These are phyloP conservation scores for Xylaria sp. DNA, from an alignment of 2,329 filamentous ascomycete species.

Conservation along the genomic window DNA sequence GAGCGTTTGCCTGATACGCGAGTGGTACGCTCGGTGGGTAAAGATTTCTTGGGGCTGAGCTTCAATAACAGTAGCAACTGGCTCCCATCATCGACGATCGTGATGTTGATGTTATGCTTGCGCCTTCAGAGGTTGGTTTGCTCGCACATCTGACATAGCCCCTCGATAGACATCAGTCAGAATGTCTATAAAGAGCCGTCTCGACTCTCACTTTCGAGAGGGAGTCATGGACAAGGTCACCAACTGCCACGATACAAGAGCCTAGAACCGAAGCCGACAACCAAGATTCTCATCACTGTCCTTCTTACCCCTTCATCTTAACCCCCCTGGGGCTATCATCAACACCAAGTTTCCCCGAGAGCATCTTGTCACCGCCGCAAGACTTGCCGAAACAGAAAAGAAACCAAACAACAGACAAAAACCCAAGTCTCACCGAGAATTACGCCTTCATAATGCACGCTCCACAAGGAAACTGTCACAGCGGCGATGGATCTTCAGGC, in stretches of 20 bases:
- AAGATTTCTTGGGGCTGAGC: background rate
- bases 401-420: background rate
- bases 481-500: conserved; percentile 6
- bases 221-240: background rate
- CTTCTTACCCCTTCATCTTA: background rate
- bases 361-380: background rate
- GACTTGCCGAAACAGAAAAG: background rate
- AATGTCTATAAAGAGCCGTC: background rate
- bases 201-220: background rate
- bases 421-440: background rate
- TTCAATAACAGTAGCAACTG: background rate
- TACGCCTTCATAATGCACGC: conserved; percentile 1
- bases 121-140: background rate
- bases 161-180: background rate
- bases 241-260: background rate
- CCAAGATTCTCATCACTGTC: background rate
- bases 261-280: background rate
- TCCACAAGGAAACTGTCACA: conserved; percentile 14
- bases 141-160: background rate
- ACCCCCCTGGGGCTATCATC: background rate
- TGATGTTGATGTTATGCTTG: background rate
- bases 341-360: background rate
- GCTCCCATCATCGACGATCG: background rate
- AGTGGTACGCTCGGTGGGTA: background rate
- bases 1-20: background rate